Base-by-base conservation (phyloP, 495 filamentous ascomycete genomes). In the Ramalina peruviana region DNA sequence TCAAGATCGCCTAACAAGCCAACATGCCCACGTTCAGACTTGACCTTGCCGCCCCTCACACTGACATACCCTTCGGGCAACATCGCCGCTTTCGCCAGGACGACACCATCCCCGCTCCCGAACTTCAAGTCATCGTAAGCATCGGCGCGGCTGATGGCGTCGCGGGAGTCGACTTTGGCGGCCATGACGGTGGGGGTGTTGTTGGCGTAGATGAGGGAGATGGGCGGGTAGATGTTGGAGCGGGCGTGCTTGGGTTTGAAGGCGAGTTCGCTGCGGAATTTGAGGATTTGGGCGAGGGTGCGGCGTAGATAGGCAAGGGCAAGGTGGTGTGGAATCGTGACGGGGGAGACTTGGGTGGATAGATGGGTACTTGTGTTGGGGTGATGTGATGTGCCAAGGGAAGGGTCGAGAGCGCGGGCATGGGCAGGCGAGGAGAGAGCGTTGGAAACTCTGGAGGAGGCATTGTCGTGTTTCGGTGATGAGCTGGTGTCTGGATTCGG, bases 91-190 rank as follows among this genome's bases (percentile, higher is more conserved):
- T 72, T 72, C 0, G 90, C 87, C 15, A 97, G 70, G 59, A 88
- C 87, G 0, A 97, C 90, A 0, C 90, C 90, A 62, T 97, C 90
- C 0, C 90, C 90, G 36, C 79, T 81, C 0, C 81, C 83, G 64
- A 96, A 96, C 0, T 85, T 77, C 3, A 95, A 69, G 51, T 94
- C 81, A 53, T 94, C 90, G 59, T 94, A 97, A 3, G 82, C 81
- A 65, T 93, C 86, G 1, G 76, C 65, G 36, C 78, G 75, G 47
- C 79, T 78, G 54, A 96, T 95, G 1, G 69, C 70, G 33, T 86
- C 82, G 6, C 71, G 59, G 2, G 78, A 77, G 5, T 72, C 58
- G 10, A 97, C 86, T 12, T 78, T 75, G 1, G 85, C 87, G 0
- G 79, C 87, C 62, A 76, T 84, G 1, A 94, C 84, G 0, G 90